phyloP scores from a whole-genome alignment of 164 flowering plant species.

The Echeveria elegans region DNA sequence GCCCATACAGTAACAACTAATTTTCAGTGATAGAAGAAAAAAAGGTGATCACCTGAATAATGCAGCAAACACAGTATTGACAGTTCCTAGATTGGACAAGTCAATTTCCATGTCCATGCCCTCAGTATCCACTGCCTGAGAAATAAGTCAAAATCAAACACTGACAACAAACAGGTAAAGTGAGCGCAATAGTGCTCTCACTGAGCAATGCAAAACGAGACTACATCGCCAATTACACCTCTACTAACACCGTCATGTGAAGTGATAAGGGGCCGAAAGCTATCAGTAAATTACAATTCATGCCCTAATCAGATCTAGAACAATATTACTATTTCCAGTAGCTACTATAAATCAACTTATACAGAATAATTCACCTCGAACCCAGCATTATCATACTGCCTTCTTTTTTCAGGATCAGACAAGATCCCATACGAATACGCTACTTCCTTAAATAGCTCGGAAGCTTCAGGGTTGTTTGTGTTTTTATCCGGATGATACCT shows the following conservation, averaged over 20 bases:
- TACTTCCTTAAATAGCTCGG: conserved; percentile 78
- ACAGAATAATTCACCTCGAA: conserved; percentile 49
- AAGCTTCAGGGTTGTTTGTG: conserved; percentile 68
- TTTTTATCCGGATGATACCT: conserved; percentile 93
- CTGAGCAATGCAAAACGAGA: too few relatives aligned
- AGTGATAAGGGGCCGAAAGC: too few relatives aligned
- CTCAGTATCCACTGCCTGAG: conserved; percentile 77
- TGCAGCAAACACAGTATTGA: conserved; percentile 98
- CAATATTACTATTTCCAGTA: neutral
- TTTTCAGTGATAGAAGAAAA: neutral
- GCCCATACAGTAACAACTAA: neutral
- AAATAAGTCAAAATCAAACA: neutral
- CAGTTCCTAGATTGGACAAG: conserved; percentile 92
- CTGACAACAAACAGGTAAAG: neutral
- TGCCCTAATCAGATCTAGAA: neutral
- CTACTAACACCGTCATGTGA: neutral
- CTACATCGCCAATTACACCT: neutral
- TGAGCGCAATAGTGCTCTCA: too few relatives aligned
- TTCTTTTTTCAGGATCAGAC: conserved; percentile 78
- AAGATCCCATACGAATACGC: conserved; percentile 74
- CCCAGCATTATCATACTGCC: conserved; percentile 71
- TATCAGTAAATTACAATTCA: neutral
- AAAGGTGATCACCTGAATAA: conserved; percentile 64
- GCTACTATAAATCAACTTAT: neutral
- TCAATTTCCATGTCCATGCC: conserved; percentile 97